Evolutionary conservation across 805 yeast genomes (phyloP), one percentile per base, ranked within the genome.

Genomic region (Metschnikowia lochheadii): DNA sequence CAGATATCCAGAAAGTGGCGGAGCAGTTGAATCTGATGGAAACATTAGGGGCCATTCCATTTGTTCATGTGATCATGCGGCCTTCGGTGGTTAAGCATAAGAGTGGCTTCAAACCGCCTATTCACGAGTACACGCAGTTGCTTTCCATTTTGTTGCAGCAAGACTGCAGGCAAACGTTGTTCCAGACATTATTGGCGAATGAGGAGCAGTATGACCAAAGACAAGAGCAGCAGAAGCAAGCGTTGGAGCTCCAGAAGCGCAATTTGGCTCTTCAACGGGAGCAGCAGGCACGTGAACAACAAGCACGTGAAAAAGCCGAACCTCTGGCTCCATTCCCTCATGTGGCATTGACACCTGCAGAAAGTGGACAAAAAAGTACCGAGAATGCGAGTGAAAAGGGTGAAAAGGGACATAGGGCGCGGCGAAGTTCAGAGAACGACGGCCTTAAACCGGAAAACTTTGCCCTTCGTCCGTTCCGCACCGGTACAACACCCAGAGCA

Each of bases 381-480:
- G 45, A 33, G 13, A 41, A 41, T 6, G 31, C 18, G 13, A 4
- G 26, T 13, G 44, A 41, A 8, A 17, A 35, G 23, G 44, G 26
- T 15, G n/a, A 10, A 26, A 26, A 26, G 10, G 29, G 29, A 4
- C 29, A 26, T 26, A 26, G 29, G 10, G 10, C 29, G 8, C 11
- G 29, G 26, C 29, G 33, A 7, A 20, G 13, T 17, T 31, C 36
- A 10, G 44, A 41, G 18, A 17, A 6, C 14, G 46, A 43, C 6
- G 31, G 23, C 7, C 32, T 43, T 17, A 44, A 57, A 52, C 39
- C 21, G 34, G 77, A 68, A 3, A 66, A 58, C 40, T 73, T 74
- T 52, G 55, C 73, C 3, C 63, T 72, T 48, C 58, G 78, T 42
- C 78, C 78, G 2, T 74, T 74, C 52, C 62, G 71, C 46, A 74